phyloP scores from a whole-genome alignment of 768 basidiomycete species.

The Amanita jacksonii region DNA sequence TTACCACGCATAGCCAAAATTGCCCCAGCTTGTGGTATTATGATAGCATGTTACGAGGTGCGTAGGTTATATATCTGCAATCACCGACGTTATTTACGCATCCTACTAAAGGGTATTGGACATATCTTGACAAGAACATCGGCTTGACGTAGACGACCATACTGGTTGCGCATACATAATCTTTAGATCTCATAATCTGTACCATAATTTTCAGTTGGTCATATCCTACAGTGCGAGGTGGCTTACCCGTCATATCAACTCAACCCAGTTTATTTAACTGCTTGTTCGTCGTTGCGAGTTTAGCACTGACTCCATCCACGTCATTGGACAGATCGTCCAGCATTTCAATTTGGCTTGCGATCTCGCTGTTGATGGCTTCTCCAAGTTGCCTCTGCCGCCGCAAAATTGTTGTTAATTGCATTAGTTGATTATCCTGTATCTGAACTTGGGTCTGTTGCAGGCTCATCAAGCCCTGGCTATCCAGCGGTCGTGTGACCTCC shows the following conservation, averaged over 20 bases:
- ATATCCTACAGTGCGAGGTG: neutral
- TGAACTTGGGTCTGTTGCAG: slow-evolving; percentile 76
- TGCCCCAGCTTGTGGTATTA: slow-evolving; percentile 95
- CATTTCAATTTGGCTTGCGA: slow-evolving; percentile 76
- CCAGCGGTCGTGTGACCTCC: slow-evolving; percentile 77
- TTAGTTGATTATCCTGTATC: slow-evolving; percentile 77
- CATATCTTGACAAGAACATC: slow-evolving; percentile 33
- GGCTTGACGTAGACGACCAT: slow-evolving; percentile 7
- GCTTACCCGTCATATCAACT: slow-evolving; percentile 10
- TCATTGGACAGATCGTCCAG: slow-evolving; percentile 70
- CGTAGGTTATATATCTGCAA: slow-evolving; percentile 14
- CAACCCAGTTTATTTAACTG: slow-evolving; percentile 74
- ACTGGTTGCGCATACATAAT: slow-evolving; percentile 1
- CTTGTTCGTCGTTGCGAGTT: slow-evolving; percentile 71
- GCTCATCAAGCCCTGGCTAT: slow-evolving; percentile 69
- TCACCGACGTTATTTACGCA: slow-evolving; percentile 10
- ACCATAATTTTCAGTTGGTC: slow-evolving; percentile 7
- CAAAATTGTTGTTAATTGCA: slow-evolving; percentile 71
- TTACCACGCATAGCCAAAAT: slow-evolving; percentile 89
- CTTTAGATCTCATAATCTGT: slow-evolving; percentile 9
- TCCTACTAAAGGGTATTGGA: slow-evolving; percentile 44
- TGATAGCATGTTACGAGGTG: slow-evolving; percentile 96
- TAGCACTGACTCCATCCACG: slow-evolving; percentile 69
- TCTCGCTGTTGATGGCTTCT: slow-evolving; percentile 75
- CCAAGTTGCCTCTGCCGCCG: slow-evolving; percentile 82